A percentile compares a stretch with the other conserved stretches of the same genome.
phyloP scores from a whole-genome alignment of 1,284 basidiomycete genomes.

The Sphagnurus paluster region DNA sequence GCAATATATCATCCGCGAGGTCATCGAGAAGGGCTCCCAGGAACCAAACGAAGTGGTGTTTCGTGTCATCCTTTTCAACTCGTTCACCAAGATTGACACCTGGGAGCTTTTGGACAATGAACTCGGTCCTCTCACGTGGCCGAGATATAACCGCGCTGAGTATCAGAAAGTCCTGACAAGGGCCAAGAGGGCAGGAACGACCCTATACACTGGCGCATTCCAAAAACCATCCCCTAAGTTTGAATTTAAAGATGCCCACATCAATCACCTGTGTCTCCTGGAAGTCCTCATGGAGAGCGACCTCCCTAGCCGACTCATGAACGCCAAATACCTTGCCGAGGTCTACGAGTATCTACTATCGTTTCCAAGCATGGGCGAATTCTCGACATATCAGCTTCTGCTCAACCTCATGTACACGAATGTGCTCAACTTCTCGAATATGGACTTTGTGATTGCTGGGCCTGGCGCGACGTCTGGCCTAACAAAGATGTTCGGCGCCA shows the following conservation, averaged over 20 bases:
- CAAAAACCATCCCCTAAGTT: constrained; percentile 60
- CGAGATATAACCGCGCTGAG: constrained; percentile 42
- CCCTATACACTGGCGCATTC: constrained; percentile 65
- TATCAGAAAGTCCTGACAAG: constrained; percentile 49
- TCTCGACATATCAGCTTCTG: constrained; percentile 58
- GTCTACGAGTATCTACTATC: constrained; percentile 54
- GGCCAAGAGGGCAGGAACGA: constrained; percentile 33
- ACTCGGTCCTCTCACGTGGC: constrained; percentile 55
- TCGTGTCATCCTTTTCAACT: constrained; percentile 60
- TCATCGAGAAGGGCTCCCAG: constrained; percentile 63
- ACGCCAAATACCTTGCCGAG: constrained; percentile 49
- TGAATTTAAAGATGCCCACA: constrained; percentile 40
- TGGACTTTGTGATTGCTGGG: constrained; percentile 64
- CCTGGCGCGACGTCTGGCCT: constrained; percentile 58
- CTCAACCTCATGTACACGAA: constrained; percentile 56
- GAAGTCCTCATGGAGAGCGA: constrained; percentile 55
- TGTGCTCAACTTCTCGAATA: constrained; percentile 54
- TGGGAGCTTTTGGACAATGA: constrained; percentile 52
- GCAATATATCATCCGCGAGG: constrained; percentile 58
- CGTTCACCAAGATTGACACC: constrained; percentile 60
- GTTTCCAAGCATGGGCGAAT: constrained; percentile 62
- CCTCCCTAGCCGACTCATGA: constrained; percentile 41
- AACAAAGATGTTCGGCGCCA: constrained; percentile 47
- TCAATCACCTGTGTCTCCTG: constrained; percentile 57
- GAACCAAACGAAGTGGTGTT: constrained; percentile 54